Evolutionary conservation across 2,329 filamentous ascomycete genomes (phyloP).

Genomic region (Mariannaea sp.): DNA sequence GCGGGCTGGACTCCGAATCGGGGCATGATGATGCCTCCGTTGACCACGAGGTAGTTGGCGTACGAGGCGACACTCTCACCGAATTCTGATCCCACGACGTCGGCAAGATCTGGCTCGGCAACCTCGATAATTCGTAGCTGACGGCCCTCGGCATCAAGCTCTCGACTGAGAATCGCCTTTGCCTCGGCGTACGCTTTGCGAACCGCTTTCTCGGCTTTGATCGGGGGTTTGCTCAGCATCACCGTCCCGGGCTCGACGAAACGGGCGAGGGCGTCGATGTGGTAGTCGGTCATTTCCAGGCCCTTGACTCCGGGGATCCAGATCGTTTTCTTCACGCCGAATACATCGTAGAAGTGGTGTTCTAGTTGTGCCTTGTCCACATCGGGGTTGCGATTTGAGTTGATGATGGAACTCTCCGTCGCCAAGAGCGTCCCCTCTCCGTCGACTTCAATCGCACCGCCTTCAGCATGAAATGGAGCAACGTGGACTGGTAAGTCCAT

Average conservation of each 20-base stretch:
- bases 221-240: slow-evolving; percentile 30
- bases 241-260: slow-evolving; percentile 35
- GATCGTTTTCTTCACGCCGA: slow-evolving; percentile 37
- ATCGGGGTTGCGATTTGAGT: slow-evolving; percentile 37
- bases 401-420: slow-evolving; percentile 39
- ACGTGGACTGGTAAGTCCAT: slow-evolving; percentile 11
- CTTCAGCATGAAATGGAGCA: slow-evolving; percentile 28
- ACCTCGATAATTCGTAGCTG: slow-evolving; percentile 32
- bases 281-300: slow-evolving; percentile 37
- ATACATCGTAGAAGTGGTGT: slow-evolving; percentile 22
- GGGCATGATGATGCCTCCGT: slow-evolving; percentile 38
- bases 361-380: slow-evolving; percentile 29
- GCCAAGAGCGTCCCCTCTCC: slow-evolving; percentile 38
- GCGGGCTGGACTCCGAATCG: slow-evolving; percentile 33
- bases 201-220: slow-evolving; percentile 4
- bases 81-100: neutral
- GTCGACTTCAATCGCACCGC: slow-evolving; percentile 37
- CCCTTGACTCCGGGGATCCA: slow-evolving; percentile 36
- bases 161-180: slow-evolving; percentile 18
- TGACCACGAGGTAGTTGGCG: slow-evolving; percentile 38
- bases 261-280: slow-evolving; percentile 38
- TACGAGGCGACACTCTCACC: slow-evolving; percentile 24
- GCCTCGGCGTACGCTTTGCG: slow-evolving; percentile 34
- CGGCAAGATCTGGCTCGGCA: slow-evolving; percentile 27
- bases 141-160: slow-evolving; percentile 31